Evolutionary conservation across 805 yeast species (phyloP).

Genomic region (Yarrowia divulgata): DNA sequence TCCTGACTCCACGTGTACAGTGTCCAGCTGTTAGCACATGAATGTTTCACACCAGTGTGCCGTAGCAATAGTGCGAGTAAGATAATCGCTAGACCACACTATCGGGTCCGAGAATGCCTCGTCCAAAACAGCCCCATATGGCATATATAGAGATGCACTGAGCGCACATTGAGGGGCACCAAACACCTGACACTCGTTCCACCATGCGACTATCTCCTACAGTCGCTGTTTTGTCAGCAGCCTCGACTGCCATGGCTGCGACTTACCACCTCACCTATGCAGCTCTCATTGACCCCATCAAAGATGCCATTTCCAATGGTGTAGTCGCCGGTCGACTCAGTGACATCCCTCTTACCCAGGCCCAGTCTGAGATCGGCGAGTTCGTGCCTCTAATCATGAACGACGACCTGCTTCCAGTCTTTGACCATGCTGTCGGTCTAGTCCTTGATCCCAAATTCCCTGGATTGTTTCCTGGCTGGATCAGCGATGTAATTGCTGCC

Average conservation of each 20-base stretch:
- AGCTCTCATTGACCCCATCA: background rate
- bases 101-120: no score
- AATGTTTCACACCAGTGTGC: no score
- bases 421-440: background rate
- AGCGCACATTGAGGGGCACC: no score
- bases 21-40: no score
- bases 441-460: background rate
- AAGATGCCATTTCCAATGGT: slow-evolving; percentile 1
- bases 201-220: background rate
- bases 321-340: background rate
- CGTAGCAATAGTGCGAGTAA: no score
- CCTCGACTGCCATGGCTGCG: background rate
- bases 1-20: no score
- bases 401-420: background rate
- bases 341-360: background rate
- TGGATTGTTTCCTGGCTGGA: background rate
- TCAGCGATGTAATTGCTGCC: background rate
- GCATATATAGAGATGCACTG: no score
- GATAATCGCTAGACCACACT: no score
- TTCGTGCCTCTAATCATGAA: background rate
- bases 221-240: background rate
- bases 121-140: no score
- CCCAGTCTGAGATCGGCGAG: background rate
- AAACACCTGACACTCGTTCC: background rate
- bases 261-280: background rate